phyloP scores from a whole-genome alignment of 192 early-diverging fungal genomes.

The Obelidium mucronatum region DNA sequence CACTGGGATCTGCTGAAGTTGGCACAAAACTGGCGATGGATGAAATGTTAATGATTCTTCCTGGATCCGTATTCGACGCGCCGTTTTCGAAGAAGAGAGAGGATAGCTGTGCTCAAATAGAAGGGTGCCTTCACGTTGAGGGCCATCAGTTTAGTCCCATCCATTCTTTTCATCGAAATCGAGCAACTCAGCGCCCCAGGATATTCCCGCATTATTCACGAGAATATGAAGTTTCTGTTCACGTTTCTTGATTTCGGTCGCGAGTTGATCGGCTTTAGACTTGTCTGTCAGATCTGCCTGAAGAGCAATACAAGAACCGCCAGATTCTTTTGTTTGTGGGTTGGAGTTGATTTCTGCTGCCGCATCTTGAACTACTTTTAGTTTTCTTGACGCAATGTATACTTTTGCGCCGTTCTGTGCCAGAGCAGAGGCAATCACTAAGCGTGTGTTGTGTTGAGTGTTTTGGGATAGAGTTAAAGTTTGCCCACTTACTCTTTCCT shows the following conservation, averaged over 20 bases:
- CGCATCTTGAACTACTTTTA: slow-evolving; percentile 49
- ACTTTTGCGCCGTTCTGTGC: slow-evolving; percentile 89
- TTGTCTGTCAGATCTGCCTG: slow-evolving; percentile 75
- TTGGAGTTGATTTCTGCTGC: slow-evolving; percentile 71
- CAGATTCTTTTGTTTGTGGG: slow-evolving; percentile 46
- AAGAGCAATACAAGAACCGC: slow-evolving; percentile 76
- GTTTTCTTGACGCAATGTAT: slow-evolving; percentile 87
- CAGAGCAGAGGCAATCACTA: slow-evolving; percentile 74
- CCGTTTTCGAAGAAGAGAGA: slow-evolving; percentile 74
- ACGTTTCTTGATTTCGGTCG: slow-evolving; percentile 56
- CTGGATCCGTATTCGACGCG: slow-evolving; percentile 60
- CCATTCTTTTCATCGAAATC: slow-evolving; percentile 60
- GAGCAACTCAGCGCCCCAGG: slow-evolving; percentile 50
- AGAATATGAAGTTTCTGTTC: slow-evolving; percentile 79
- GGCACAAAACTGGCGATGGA: slow-evolving; percentile 51
- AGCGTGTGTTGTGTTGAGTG: no score
- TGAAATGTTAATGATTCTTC: slow-evolving; percentile 88
- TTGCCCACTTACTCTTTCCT: slow-evolving; percentile 54
- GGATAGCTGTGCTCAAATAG: slow-evolving; percentile 26
- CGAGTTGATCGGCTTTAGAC: slow-evolving; percentile 63
- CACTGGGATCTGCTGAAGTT: slow-evolving; percentile 43
- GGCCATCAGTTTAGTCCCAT: slow-evolving; percentile 74
- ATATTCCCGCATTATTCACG: slow-evolving; percentile 81
- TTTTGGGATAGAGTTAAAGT: no score
- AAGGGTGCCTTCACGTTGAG: slow-evolving; percentile 75